Evolutionary conservation across 306 rosid species (phyloP), one percentile per base, ranked within the genome.

Genomic region (Vigna hirtella): DNA sequence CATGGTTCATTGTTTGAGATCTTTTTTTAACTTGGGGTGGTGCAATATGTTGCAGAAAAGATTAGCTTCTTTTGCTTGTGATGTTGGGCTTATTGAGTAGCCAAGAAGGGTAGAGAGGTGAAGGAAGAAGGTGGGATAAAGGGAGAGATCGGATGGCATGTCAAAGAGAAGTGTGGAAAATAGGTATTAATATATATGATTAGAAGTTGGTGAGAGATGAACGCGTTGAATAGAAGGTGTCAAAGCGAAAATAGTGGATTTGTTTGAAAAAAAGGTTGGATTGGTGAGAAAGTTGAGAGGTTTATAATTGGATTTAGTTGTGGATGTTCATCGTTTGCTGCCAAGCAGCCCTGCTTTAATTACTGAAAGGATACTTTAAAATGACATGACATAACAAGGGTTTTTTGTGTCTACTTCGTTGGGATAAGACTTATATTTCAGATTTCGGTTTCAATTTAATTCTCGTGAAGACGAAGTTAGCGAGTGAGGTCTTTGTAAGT

Each of bases 281-380:
- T 79, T 45, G 86, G 85, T 81, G 71, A 65, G 70, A 65, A 65
- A 65, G 50, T 65, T 38, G 30, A 38, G 50, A 85, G 80, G 48
- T 30, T 56, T 20, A 20, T 20, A 20, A 20, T 65, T 34, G 5
- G 56, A 68, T 80, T 69, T 79, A 64, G 79, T 53, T 56, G 76
- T 30, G 83, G 78, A 84, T 55, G 92, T 78, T 78, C 51, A 63
- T 73, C 57, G 91, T 86, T 88, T 89, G 87, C 83, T 80, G 79
- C 78, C 10, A 0, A 40, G 77, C 55, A 84, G 2, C 49, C 18
- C 50, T 18, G 70, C 38, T 40, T 65, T 66, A 40, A 66, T 66
- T 66, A 18, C 51, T 10, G 5, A 18, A 26, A 69, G 14, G 47
- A 34, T 70, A 63, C 64, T 22, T 64, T 43, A 30, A 26, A 20